phyloP scores from a whole-genome alignment of 1,284 basidiomycete species.

The Moniliophthora roreri region DNA sequence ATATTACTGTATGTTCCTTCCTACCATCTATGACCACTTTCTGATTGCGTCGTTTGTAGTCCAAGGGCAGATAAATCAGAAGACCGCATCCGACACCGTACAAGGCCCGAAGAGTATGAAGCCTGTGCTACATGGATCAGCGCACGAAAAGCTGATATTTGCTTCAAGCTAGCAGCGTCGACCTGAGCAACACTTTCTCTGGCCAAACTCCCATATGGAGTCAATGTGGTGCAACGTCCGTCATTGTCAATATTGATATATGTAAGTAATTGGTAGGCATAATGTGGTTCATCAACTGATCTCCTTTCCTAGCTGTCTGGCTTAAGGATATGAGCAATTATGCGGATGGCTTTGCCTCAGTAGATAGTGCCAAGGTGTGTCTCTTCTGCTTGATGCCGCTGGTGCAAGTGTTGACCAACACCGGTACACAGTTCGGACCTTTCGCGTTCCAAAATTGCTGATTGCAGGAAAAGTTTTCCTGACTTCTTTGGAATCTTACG shows the following conservation, averaged over 20 bases:
- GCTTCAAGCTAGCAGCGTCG: slow-evolving; percentile 2
- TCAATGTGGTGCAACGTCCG: slow-evolving; percentile 5
- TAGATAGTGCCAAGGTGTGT: slow-evolving; percentile 5
- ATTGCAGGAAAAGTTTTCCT: background rate
- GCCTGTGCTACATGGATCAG: background rate
- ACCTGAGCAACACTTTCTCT: slow-evolving; percentile 3
- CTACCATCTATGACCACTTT: background rate
- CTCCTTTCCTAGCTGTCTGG: background rate
- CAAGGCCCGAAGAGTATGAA: slow-evolving; percentile 5
- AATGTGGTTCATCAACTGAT: background rate
- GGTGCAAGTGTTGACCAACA: background rate
- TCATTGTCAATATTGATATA: slow-evolving; percentile 10
- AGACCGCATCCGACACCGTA: slow-evolving; percentile 1
- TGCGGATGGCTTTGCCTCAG: slow-evolving; percentile 4
- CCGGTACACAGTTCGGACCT: background rate
- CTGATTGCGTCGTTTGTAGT: background rate
- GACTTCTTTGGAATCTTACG: no score
- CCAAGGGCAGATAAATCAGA: slow-evolving; percentile 7
- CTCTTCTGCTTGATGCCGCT: background rate
- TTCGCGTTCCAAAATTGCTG: background rate
- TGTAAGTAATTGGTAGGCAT: background rate
- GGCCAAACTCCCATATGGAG: slow-evolving; percentile 5
- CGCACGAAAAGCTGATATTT: background rate
- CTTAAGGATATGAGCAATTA: background rate
- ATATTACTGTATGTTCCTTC: slow-evolving; percentile 6